These are phyloP conservation scores for Botrytis medusae DNA, from an alignment of 2,329 filamentous ascomycete genomes.

Conservation along the genomic window DNA sequence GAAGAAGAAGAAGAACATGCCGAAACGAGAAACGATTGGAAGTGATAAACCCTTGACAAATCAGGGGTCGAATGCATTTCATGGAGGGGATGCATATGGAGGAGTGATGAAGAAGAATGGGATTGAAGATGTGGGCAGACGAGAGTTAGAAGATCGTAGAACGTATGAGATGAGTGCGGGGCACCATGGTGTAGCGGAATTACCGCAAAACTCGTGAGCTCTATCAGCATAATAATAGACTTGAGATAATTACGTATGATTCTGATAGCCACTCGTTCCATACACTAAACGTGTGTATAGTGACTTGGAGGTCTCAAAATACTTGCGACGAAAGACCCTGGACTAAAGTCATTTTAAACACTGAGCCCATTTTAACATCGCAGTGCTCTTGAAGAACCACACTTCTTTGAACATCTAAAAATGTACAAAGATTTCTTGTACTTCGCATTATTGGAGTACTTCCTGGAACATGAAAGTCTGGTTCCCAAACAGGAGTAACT, in stretches of 20 bases:
- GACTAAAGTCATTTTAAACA: neutral
- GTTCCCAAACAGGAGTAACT: neutral
- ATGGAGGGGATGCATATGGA: neutral
- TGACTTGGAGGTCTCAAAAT: neutral
- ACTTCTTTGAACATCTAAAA: neutral
- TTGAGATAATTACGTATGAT: neutral
- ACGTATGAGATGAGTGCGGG: constrained; percentile 12
- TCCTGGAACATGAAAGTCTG: neutral
- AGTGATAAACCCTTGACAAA: neutral
- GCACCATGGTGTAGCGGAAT: neutral
- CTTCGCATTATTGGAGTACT: neutral
- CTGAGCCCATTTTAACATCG: neutral
- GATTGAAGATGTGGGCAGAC: neutral
- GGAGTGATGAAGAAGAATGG: neutral
- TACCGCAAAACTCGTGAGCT: constrained; percentile 1
- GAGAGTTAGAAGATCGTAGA: neutral
- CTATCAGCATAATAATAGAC: neutral
- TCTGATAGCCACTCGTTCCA: neutral
- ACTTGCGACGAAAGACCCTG: neutral
- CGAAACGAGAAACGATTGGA: neutral
- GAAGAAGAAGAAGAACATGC: neutral
- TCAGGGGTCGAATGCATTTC: neutral
- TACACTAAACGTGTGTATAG: neutral
- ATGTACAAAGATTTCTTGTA: too few species aligned
- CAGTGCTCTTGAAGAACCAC: neutral